These are phyloP conservation scores for Ramalina peruviana DNA, from an alignment of 495 filamentous ascomycete species.

Conservation along the genomic window DNA sequence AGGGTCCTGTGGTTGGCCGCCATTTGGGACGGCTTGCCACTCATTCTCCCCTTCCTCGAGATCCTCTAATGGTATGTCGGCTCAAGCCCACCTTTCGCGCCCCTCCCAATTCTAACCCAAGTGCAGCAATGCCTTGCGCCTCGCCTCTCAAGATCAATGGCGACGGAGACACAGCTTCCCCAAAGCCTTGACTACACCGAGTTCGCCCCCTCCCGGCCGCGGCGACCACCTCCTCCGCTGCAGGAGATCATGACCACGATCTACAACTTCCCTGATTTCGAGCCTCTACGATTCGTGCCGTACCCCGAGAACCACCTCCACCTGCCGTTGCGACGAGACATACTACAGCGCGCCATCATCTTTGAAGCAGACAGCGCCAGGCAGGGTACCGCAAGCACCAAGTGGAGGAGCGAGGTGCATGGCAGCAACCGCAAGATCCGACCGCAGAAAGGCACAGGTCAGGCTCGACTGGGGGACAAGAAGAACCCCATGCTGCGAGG, in stretches of 20 bases:
- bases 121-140: slow-evolving; percentile 38
- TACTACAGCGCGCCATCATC: slow-evolving; percentile 82
- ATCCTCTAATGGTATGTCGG: slow-evolving; percentile 30
- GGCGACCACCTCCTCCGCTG: slow-evolving; percentile 24
- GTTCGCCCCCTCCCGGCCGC: slow-evolving; percentile 13
- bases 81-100: neutral
- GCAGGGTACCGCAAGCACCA: slow-evolving; percentile 73
- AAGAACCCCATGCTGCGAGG: slow-evolving; percentile 74
- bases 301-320: slow-evolving; percentile 71
- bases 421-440: slow-evolving; percentile 65
- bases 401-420: slow-evolving; percentile 71
- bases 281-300: slow-evolving; percentile 63
- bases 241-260: slow-evolving; percentile 63
- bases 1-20: too few relatives aligned
- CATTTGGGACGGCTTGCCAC: too few relatives aligned
- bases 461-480: slow-evolving; percentile 62
- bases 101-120: neutral
- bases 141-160: slow-evolving; percentile 50
- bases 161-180: slow-evolving; percentile 48
- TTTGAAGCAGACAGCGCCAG: slow-evolving; percentile 87
- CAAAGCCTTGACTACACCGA: slow-evolving; percentile 18
- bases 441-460: slow-evolving; percentile 74
- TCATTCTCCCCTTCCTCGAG: slow-evolving; percentile 7
- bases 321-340: slow-evolving; percentile 77
- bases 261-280: slow-evolving; percentile 80